Evolutionary conservation across 345 rosid species (phyloP), one percentile per base, ranked within the genome.

Genomic region (Firmiana major): DNA sequence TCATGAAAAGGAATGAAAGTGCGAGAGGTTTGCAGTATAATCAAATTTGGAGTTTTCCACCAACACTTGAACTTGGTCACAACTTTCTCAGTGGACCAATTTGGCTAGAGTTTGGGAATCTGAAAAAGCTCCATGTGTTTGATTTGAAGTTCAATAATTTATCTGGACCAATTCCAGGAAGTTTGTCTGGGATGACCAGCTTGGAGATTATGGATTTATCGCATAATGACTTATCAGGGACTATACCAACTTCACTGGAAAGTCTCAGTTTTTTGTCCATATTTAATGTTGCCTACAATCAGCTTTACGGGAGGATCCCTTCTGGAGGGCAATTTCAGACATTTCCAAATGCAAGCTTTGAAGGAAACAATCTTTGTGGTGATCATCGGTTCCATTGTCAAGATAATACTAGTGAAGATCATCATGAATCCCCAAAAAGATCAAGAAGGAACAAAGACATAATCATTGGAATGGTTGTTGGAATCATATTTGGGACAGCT

Each of bases 311-410:
- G 55, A 78, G 16, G 49, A 87, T 93, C 21, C 97, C 98, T 17
- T 72, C 75, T 0, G 91, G 86, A 73, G 87, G 88, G 75, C 98
- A 94, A 81, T 92, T 94, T 81, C 83, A 49, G 68, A 91, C 90
- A 43, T 94, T 94, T 54, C 93, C 96, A 5, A 89, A 86, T 79
- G 86, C 97, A 57, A 92, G 98, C 85, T 92, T 92, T 7, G 97
- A 91, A 82, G 92, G 86, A 28, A 94, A 91, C 65, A 26, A 67
- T 63, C 94, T 94, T 15, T 92, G 98, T n/a, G 97, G 97, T 22
- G 92, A 91, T 28, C 93, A 89, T 24, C 71, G 85, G 74, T 71
- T 75, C 59, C 78, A 76, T 34, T 92, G 98, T 85, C 68, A 0
- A 57, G 54, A 46, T 63, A 43, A 57, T 28, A 7, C 21, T 28